These are phyloP conservation scores for Zangia roseola DNA, from an alignment of 768 basidiomycete genomes.

Conservation along the genomic window DNA sequence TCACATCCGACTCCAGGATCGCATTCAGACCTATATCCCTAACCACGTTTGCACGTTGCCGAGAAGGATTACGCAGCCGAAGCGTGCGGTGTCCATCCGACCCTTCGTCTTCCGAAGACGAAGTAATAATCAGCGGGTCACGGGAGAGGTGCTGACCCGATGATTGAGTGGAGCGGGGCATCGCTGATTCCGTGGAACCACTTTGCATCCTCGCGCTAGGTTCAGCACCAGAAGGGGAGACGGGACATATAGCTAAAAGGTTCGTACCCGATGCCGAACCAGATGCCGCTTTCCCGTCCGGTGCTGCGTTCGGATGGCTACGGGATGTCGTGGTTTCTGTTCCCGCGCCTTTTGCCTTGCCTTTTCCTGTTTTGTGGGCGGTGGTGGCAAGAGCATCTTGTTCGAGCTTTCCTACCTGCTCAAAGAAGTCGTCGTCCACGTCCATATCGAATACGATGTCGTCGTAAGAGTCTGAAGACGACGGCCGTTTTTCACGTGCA, in stretches of 20 bases:
- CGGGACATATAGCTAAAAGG: slow-evolving; percentile 4
- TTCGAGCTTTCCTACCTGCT: slow-evolving; percentile 34
- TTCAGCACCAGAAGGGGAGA: slow-evolving; percentile 15
- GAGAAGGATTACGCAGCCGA: no score
- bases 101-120: no score
- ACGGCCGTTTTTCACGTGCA: slow-evolving; percentile 9
- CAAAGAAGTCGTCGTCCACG: slow-evolving; percentile 41
- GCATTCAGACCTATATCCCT: slow-evolving; percentile 32
- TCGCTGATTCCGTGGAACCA: slow-evolving; percentile 7
- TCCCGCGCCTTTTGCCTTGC: slow-evolving; percentile 13
- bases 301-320: neutral
- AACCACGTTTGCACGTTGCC: neutral
- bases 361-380: slow-evolving; percentile 19
- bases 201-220: slow-evolving; percentile 10
- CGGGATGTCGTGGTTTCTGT: neutral
- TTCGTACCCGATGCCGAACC: slow-evolving; percentile 18
- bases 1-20: slow-evolving; percentile 45
- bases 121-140: no score
- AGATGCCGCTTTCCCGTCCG: slow-evolving; percentile 3
- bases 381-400: slow-evolving; percentile 13
- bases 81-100: neutral
- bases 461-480: slow-evolving; percentile 30
- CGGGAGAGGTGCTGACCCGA: neutral
- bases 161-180: slow-evolving; percentile 16
- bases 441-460: slow-evolving; percentile 36